Evolutionary conservation across 2,329 filamentous ascomycete genomes (phyloP), one percentile per base, ranked within the genome.

Genomic region (Fusarium avenaceum): DNA sequence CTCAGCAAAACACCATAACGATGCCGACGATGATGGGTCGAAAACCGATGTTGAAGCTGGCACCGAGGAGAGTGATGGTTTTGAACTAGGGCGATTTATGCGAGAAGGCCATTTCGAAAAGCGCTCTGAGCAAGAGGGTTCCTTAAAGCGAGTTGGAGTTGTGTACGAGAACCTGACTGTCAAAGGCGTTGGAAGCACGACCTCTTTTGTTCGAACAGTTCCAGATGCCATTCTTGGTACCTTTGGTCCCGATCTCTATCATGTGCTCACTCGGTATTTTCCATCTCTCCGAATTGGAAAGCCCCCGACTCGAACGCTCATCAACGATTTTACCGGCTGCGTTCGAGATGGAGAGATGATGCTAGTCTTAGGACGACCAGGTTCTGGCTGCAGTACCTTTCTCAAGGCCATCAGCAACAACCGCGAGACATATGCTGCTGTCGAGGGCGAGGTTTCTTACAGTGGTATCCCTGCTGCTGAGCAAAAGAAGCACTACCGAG

Each of bases 231-330:
- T 95, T 38, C 65, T 93, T 6, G 91, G 91, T 22, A 94, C 92
- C 0, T 95, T 96, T 75, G 92, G 92, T 0, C 92, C 92, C 0
- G 92, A 95, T 76, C 80, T 95, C 2, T 95, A 92, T 76, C 85
- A 82, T 22, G 79, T 92, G 8, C 71, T 94, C 15, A 78, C 77
- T 30, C 71, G 75, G 3, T 78, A 76, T 46, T 69, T 85, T 7
- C 82, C 81, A 7, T 65, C 59, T 26, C 57, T 77, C 14, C 70
- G 65, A 3, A 44, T 75, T 32, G 46, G 53, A 26, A 63, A 69
- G 13, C 60, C 71, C 2, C 75, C 71, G 0, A 76, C 73, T 2
- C 70, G 76, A 20, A 68, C 70, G 14, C 68, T 78, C 11, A 70
- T 79, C 40, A 55, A 70, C 42, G 72, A 79, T 47, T 78, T 80